Evolutionary conservation across 352 stramenopile genomes (phyloP), one percentile per base, ranked within the genome.

Genomic region (Pythium volutum): DNA sequence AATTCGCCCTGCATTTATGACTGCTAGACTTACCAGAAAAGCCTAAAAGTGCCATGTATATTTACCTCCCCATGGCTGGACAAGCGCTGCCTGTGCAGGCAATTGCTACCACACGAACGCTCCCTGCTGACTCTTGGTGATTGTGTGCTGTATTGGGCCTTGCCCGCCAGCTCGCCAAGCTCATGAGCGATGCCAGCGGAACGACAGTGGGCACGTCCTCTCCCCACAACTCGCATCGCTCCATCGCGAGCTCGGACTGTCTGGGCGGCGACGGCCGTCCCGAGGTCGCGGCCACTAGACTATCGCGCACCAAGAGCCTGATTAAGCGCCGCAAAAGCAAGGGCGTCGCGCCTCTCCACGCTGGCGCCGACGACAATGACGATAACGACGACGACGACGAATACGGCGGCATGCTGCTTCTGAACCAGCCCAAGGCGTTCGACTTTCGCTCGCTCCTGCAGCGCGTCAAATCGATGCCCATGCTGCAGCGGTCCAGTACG

Each of bases 401-500:
- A 11, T 39, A 63, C 11, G 64, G 67, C 8, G 58, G 31, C 29
- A 55, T 78, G 20, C 43, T 78, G 3, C 67, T 78, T 10, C 53
- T 78, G n/a, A 78, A 78, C 55, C 58, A 67, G 22, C n/a, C 68
- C 0, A 38, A 48, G 6, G 43, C 69, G 7, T 76, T 78, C 31
- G 64, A 69, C 46, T 60, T 78, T 23, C 58, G 61, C 15, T 62
- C 71, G 9, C 42, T 78, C 12, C 74, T 78, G 18, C 67, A 66
- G 14, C 39, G 58, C 3, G 26, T 55, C 36, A 74, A 55, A 20
- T 62, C 62, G 18, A 43, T 45, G n/a, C 46, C 42, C 14, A 18
- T 7, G 7, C 41, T 71, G 16, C 64, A 60, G 4, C 53, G 39
- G 34, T 47, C 38, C 18, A 63, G 51, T 41, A 61, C 54, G 7